Evolutionary conservation across 1,284 basidiomycete genomes (phyloP).

Genomic region (Trametes versicolor): DNA sequence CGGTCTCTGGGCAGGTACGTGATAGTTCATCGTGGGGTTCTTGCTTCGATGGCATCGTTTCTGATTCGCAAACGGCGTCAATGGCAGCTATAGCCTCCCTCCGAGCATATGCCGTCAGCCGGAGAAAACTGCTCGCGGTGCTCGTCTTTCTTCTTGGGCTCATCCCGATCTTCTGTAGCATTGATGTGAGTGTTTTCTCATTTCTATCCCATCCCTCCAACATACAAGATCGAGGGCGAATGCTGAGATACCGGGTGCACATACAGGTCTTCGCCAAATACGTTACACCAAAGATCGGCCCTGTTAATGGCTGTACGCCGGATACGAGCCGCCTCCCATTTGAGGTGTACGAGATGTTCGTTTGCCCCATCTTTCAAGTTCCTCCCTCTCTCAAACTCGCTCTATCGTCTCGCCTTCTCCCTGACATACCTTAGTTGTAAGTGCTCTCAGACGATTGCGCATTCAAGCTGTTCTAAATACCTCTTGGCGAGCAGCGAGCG

Average conservation of each 20-base stretch:
- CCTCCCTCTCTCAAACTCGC: too few species aligned
- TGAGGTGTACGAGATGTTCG: constrained; percentile 1
- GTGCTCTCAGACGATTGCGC: background rate
- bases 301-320: background rate
- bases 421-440: background rate
- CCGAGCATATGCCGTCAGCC: background rate
- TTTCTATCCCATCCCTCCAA: too few species aligned
- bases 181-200: background rate
- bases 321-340: background rate
- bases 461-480: too few species aligned
- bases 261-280: background rate
- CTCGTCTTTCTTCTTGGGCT: background rate
- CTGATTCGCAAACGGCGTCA: background rate
- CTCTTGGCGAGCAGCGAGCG: background rate
- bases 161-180: background rate
- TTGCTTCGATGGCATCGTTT: background rate
- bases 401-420: too few species aligned
- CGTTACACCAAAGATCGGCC: background rate
- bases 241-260: too few species aligned
- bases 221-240: too few species aligned
- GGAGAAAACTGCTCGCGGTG: background rate
- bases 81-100: background rate
- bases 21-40: too few species aligned
- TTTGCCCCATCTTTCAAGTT: too few species aligned
- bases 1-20: constrained; percentile 5